phyloP scores from a whole-genome alignment of 306 rosid genomes.

The Dalbergia oliveri region DNA sequence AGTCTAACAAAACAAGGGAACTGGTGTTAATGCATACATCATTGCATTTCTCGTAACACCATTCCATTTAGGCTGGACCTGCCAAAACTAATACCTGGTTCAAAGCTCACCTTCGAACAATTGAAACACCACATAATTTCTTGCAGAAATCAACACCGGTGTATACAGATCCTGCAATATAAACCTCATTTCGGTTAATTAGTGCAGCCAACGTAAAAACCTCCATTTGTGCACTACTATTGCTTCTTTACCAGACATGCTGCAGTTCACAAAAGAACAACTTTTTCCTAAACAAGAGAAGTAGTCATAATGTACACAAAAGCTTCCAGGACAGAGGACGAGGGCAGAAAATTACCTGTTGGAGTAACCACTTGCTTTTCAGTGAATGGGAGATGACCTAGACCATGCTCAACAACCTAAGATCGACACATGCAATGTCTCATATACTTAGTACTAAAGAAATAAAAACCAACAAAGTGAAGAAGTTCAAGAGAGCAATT shows the following conservation, averaged over 20 bases:
- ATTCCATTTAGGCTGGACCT: slow-evolving; percentile 36
- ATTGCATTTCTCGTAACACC: slow-evolving; percentile 31
- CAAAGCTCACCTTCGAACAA: slow-evolving; percentile 92
- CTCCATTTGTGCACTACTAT: slow-evolving; percentile 11
- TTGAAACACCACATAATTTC: slow-evolving; percentile 95
- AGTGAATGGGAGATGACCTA: slow-evolving; percentile 95
- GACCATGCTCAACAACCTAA: slow-evolving; percentile 98
- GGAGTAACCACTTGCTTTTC: slow-evolving; percentile 98
- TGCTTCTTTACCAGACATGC: slow-evolving; percentile 18
- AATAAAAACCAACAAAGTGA: slow-evolving; percentile 32
- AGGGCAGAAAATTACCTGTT: slow-evolving; percentile 64
- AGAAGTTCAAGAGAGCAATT: slow-evolving; percentile 29
- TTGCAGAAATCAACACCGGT: slow-evolving; percentile 99
- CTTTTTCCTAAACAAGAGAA: slow-evolving; percentile 25
- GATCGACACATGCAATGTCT: slow-evolving; percentile 27
- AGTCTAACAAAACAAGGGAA: slow-evolving; percentile 34
- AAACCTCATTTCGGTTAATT: slow-evolving; percentile 34
- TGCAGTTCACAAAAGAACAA: slow-evolving; percentile 27
- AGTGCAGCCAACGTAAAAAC: slow-evolving; percentile 1
- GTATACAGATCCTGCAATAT: slow-evolving; percentile 78
- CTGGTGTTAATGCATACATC: slow-evolving; percentile 1
- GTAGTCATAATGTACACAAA: slow-evolving; percentile 28
- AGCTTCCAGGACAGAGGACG: slow-evolving; percentile 1
- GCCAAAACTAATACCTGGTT: slow-evolving; percentile 58
- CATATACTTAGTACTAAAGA: slow-evolving; percentile 20